phyloP scores from a whole-genome alignment of 2,329 filamentous ascomycete genomes.

The Beauveria bassiana region DNA sequence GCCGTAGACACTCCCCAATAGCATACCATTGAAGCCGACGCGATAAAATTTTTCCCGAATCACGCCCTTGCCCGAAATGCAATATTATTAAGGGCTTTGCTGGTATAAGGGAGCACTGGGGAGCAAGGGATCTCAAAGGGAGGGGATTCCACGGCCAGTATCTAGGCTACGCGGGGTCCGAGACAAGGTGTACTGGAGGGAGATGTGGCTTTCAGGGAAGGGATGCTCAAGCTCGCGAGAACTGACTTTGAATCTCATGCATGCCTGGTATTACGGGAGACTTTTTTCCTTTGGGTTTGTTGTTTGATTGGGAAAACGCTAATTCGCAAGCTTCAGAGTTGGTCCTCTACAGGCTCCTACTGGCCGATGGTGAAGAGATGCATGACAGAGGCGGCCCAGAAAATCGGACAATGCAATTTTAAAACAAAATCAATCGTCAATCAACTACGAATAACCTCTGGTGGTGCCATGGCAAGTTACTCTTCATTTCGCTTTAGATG shows the following conservation, averaged over 20 bases:
- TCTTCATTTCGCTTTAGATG: conserved; percentile 3
- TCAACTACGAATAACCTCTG: neutral
- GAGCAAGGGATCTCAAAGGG: neutral
- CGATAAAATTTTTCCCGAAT: too few relatives aligned
- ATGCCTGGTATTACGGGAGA: too few relatives aligned
- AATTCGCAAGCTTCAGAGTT: neutral
- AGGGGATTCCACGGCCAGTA: neutral
- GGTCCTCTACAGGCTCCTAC: too few relatives aligned
- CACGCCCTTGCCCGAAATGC: too few relatives aligned
- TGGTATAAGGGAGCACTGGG: too few relatives aligned
- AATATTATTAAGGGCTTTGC: too few relatives aligned
- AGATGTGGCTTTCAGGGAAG: too few relatives aligned
- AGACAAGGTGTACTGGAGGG: neutral
- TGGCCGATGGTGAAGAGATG: neutral
- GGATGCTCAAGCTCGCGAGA: too few relatives aligned
- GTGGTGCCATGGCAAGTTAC: neutral
- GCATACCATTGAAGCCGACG: neutral
- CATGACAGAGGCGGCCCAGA: neutral
- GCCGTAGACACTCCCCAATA: neutral
- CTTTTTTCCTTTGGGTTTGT: too few relatives aligned
- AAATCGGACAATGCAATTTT: neutral
- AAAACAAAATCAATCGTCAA: neutral
- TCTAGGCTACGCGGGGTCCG: neutral
- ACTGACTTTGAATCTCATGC: neutral
- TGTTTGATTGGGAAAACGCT: neutral